Base-by-base conservation (phyloP, 2,329 filamentous ascomycete genomes). In the Mariannaea sp. region DNA sequence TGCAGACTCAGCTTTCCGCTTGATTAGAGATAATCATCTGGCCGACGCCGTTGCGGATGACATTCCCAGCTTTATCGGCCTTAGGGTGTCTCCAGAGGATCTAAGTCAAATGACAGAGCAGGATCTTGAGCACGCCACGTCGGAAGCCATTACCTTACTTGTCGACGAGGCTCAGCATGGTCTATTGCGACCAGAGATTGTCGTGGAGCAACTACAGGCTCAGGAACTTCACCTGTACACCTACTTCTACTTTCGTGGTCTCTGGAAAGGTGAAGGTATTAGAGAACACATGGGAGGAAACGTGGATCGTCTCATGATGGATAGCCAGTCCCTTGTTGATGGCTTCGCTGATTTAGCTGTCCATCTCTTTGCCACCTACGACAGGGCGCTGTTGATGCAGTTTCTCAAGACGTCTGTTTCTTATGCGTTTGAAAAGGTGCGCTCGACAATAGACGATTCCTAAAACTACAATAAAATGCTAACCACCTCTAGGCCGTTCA, bases 111-210 rank as follows among this genome's bases (percentile, higher is more conserved):
- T 92, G 62, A 76, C 84, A 0, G 74, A 84, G 14, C 71, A 79
- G 0, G 91, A 97, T 57, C 79, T 97, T 4, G 89, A 92, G 66
- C 85, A 89, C 52, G 81, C 88, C 4, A 94, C 91, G 0, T 82
- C 85, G 0, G 93, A 99, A 70, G 89, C 92, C 2, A 89, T 97
- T 45, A 85, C 86, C 1, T 76, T 97, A 7, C 85, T 99, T 4
- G 92, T 96, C 1, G 88, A 95, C 43, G 93, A 97, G 73, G 92
- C 92, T 1, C 88, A 92, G 59, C 89, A 93, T 53, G 94, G 94
- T 0, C 87, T 96, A 20, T 87, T 97, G 13, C 85, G 83, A 22
- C 89, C 92, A 0, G 80, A 84, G 3, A 81, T 86, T 2, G 92
- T 99, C 2, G 87, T 97, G 2, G 75, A 80, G 5, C 92, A 97